These are phyloP conservation scores for Tephrocybe sp. DNA, from an alignment of 768 basidiomycete genomes.

Conservation along the genomic window DNA sequence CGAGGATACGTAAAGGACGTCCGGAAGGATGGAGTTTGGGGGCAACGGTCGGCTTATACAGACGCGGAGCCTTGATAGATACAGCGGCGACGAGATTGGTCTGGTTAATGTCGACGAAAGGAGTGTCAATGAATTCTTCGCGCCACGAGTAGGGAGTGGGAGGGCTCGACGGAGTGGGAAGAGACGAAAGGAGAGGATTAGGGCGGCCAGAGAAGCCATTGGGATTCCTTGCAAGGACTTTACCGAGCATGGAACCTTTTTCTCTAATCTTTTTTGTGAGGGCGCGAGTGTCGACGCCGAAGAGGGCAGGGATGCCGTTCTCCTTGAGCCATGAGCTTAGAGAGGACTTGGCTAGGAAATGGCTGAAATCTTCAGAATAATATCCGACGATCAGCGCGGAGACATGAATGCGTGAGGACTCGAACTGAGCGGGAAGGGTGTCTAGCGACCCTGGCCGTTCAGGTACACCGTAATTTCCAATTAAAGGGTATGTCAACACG, in stretches of 20 bases:
- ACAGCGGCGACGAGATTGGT: slow-evolving; percentile 91
- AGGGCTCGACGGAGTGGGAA: slow-evolving; percentile 49
- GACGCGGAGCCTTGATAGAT: slow-evolving; percentile 63
- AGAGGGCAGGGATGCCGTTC: slow-evolving; percentile 91
- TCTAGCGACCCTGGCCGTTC: slow-evolving; percentile 52
- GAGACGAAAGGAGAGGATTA: slow-evolving; percentile 27
- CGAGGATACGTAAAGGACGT: slow-evolving; percentile 78
- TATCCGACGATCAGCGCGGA: slow-evolving; percentile 89
- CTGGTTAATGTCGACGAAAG: slow-evolving; percentile 86
- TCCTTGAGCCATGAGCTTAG: slow-evolving; percentile 93
- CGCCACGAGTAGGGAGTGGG: slow-evolving; percentile 63
- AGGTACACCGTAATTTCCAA: slow-evolving; percentile 98
- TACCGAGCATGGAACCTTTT: slow-evolving; percentile 90
- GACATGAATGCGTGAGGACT: slow-evolving; percentile 93
- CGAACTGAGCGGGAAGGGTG: slow-evolving; percentile 73
- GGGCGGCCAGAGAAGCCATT: slow-evolving; percentile 40
- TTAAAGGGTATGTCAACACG: slow-evolving; percentile 92
- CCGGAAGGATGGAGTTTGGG: slow-evolving; percentile 74
- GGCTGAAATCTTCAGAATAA: slow-evolving; percentile 92
- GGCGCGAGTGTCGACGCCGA: slow-evolving; percentile 93
- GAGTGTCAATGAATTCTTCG: slow-evolving; percentile 77
- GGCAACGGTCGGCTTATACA: slow-evolving; percentile 60
- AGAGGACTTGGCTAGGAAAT: slow-evolving; percentile 88
- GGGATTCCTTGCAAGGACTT: slow-evolving; percentile 65
- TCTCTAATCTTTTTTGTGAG: slow-evolving; percentile 96